Conservation (phyloP, 2,329 filamentous ascomycete genomes). For the Xylariaceae sp. region DNA sequence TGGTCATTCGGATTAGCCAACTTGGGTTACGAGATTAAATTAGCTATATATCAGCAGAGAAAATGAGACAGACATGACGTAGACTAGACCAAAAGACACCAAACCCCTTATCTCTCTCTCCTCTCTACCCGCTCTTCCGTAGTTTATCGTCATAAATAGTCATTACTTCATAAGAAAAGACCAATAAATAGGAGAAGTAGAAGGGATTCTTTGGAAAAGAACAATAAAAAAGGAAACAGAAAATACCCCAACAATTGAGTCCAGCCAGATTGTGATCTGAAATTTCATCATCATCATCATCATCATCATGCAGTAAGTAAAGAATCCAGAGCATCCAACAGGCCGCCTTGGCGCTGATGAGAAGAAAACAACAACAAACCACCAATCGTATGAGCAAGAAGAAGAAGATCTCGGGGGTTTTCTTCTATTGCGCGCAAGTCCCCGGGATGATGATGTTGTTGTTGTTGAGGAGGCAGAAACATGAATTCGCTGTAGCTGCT, state of each 20-base stretch:
- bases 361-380: too few species aligned
- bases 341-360: neutral
- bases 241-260: too few species aligned
- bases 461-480: conserved; percentile 13
- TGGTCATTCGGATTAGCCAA: too few species aligned
- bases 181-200: neutral
- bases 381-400: conserved; percentile 10
- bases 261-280: too few species aligned
- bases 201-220: neutral
- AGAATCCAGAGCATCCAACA: neutral
- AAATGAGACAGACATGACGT: too few species aligned
- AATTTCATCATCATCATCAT: too few species aligned
- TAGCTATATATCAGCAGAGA: too few species aligned
- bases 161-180: neutral
- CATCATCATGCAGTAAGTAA: neutral
- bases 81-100: too few species aligned
- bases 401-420: neutral
- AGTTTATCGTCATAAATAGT: too few species aligned
- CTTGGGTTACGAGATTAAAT: too few species aligned
- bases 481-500: conserved; percentile 12
- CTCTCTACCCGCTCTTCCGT: too few species aligned
- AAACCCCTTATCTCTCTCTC: too few species aligned
- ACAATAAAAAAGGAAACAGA: neutral
- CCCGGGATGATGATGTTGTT: conserved; percentile 7
- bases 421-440: conserved; percentile 13